phyloP scores from a whole-genome alignment of 306 rosid genomes.

The Cucurbita maxima region DNA sequence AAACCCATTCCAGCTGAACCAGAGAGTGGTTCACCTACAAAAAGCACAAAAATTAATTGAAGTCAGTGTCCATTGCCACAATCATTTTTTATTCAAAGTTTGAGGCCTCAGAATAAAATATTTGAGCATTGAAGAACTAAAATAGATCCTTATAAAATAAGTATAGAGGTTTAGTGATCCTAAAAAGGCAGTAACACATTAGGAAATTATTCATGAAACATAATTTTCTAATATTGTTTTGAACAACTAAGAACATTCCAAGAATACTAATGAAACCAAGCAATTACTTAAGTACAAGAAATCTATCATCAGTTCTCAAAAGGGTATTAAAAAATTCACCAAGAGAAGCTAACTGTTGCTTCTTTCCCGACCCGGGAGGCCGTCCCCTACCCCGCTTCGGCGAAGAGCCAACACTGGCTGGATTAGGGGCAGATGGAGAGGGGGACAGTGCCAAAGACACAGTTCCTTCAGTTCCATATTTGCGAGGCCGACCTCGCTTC shows the following conservation, averaged over 20 bases:
- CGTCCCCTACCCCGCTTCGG: slow-evolving; percentile 79
- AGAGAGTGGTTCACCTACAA: slow-evolving; percentile 58
- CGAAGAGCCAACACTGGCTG: slow-evolving; percentile 22
- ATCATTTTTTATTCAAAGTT: not conserved
- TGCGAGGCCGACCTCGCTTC: slow-evolving; percentile 92
- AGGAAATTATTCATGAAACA: not conserved
- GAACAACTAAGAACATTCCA: not conserved
- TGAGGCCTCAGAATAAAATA: not conserved
- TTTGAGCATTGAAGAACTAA: not conserved
- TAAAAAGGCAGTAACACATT: not conserved
- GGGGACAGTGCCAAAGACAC: slow-evolving; percentile 74
- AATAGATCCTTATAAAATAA: not conserved
- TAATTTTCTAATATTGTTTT: not conserved
- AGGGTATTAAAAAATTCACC: slow-evolving; percentile 27
- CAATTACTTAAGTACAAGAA: not conserved
- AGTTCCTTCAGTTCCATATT: slow-evolving; percentile 72
- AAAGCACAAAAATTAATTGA: not conserved
- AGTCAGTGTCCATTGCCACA: not conserved
- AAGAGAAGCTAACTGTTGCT: slow-evolving; percentile 63
- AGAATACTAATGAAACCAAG: not conserved
- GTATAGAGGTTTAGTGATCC: not conserved
- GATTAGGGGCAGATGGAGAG: slow-evolving; percentile 27
- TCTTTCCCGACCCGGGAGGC: slow-evolving; percentile 82
- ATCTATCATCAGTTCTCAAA: not conserved
- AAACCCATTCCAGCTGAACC: slow-evolving; percentile 88